phyloP scores from a whole-genome alignment of 805 yeast genomes.

The Spathaspora gorwiae region DNA sequence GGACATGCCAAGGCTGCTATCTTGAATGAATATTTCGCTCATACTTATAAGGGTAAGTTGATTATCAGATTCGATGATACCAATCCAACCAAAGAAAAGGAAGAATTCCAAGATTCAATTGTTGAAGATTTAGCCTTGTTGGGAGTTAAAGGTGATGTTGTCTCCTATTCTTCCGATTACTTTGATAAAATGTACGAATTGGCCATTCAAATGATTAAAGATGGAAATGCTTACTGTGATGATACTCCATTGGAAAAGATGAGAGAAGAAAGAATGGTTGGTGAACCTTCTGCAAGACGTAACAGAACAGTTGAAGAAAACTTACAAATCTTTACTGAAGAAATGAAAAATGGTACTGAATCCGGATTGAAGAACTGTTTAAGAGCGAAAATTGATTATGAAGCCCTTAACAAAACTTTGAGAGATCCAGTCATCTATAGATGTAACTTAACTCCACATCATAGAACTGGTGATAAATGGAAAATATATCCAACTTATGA shows the following conservation, averaged over 20 bases:
- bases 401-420: slow-evolving; percentile 86
- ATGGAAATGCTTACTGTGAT: slow-evolving; percentile 95
- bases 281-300: slow-evolving; percentile 88
- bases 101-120: slow-evolving; percentile 90
- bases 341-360: slow-evolving; percentile 92
- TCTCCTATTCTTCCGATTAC: slow-evolving; percentile 91
- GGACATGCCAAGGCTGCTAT: slow-evolving; percentile 99
- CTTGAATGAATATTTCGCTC: slow-evolving; percentile 93
- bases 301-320: slow-evolving; percentile 92
- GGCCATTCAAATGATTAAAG: slow-evolving; percentile 83
- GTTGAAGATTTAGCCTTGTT: slow-evolving; percentile 85
- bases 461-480: slow-evolving; percentile 91
- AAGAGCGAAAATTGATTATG: slow-evolving; percentile 94
- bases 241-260: slow-evolving; percentile 90
- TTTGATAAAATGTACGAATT: slow-evolving; percentile 86
- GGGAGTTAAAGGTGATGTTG: slow-evolving; percentile 87
- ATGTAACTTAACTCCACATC: slow-evolving; percentile 96
- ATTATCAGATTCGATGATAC: slow-evolving; percentile 98
- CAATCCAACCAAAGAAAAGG: slow-evolving; percentile 94
- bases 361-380: slow-evolving; percentile 88
- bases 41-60: slow-evolving; percentile 91
- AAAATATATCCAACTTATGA: slow-evolving; percentile 98
- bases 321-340: slow-evolving; percentile 77
- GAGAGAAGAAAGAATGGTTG: slow-evolving; percentile 99
- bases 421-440: slow-evolving; percentile 98